phyloP scores from a whole-genome alignment of 495 filamentous ascomycete genomes.

The Lindgomyces ingoldianus region DNA sequence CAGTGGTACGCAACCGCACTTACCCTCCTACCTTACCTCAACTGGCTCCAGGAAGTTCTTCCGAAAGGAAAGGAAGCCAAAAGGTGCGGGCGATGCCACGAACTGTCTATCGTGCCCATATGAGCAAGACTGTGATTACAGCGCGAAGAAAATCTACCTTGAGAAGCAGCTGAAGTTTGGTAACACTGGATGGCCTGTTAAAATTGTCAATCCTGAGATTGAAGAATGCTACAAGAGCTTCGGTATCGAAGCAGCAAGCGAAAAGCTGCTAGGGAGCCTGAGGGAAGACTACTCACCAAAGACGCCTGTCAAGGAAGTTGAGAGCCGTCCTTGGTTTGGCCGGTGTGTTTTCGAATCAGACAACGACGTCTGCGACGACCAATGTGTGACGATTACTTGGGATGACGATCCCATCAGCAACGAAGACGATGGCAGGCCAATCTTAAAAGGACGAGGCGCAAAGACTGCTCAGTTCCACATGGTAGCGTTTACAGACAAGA shows the following conservation, averaged over 20 bases:
- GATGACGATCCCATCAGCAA: conserved; percentile 59
- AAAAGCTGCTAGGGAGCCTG: conserved; percentile 56
- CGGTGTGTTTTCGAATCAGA: conserved; percentile 91
- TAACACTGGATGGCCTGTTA: conserved; percentile 75
- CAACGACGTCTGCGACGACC: conserved; percentile 91
- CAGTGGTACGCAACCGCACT: conserved; percentile 55
- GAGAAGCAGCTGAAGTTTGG: conserved; percentile 59
- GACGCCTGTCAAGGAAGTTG: conserved; percentile 56
- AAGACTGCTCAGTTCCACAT: conserved; percentile 93
- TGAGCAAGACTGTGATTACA: conserved; percentile 75
- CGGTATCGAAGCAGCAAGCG: conserved; percentile 47
- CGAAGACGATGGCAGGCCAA: conserved; percentile 11
- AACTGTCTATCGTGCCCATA: conserved; percentile 83
- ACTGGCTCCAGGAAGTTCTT: conserved; percentile 75
- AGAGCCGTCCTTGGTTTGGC: conserved; percentile 77
- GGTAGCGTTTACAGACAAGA: conserved; percentile 83
- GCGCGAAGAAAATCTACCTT: conserved; percentile 76
- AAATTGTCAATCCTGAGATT: conserved; percentile 87
- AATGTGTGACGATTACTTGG: conserved; percentile 84
- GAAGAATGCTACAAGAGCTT: conserved; percentile 60
- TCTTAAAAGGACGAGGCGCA: conserved; percentile 55
- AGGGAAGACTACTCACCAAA: conserved; percentile 65
- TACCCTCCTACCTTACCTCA: conserved; percentile 72
- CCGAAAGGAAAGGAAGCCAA: conserved; percentile 69
- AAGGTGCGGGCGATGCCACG: conserved; percentile 69